phyloP scores from a whole-genome alignment of 1,284 basidiomycete species.

The Agroathelia rolfsii region DNA sequence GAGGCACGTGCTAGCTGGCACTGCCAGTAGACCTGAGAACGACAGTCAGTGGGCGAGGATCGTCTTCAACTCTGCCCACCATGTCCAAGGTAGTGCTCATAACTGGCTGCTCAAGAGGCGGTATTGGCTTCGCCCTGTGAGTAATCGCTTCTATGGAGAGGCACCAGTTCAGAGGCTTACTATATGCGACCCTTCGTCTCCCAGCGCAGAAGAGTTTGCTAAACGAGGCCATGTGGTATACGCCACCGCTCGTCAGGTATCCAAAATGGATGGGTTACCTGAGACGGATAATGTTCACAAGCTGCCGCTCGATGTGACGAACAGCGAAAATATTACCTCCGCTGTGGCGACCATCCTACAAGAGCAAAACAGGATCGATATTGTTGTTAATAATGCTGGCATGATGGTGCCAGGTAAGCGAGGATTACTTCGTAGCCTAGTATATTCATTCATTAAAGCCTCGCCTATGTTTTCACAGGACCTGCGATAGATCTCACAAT shows the following conservation, averaged over 20 bases:
- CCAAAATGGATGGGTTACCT: slow-evolving; percentile 40
- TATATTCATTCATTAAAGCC: too few relatives aligned
- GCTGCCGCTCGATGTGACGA: slow-evolving; percentile 42
- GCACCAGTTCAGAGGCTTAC: too few relatives aligned
- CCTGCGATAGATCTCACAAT: slow-evolving; percentile 52
- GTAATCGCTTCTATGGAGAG: slow-evolving; percentile 22
- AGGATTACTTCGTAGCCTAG: too few relatives aligned
- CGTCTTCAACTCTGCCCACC: too few relatives aligned
- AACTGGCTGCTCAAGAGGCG: slow-evolving; percentile 61
- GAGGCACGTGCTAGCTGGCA: too few relatives aligned
- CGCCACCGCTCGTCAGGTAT: slow-evolving; percentile 49
- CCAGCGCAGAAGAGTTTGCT: slow-evolving; percentile 51
- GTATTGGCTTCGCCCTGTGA: slow-evolving; percentile 58
- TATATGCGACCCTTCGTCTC: too few relatives aligned
- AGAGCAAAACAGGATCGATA: slow-evolving; percentile 45
- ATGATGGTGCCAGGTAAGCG: too few relatives aligned
- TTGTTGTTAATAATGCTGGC: slow-evolving; percentile 63
- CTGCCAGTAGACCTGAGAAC: too few relatives aligned
- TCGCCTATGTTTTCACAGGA: slow-evolving; percentile 37
- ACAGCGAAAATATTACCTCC: slow-evolving; percentile 35
- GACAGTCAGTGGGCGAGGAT: too few relatives aligned
- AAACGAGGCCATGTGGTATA: slow-evolving; percentile 50
- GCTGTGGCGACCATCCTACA: slow-evolving; percentile 33
- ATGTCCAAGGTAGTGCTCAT: slow-evolving; percentile 49
- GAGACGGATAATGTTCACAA: slow-evolving; percentile 30